Percentiles rank a stretch among this genome's conserved stretches.
These are phyloP conservation scores for Fusarium mangiferae DNA, from an alignment of 2,329 filamentous ascomycete genomes.

Conservation along the genomic window DNA sequence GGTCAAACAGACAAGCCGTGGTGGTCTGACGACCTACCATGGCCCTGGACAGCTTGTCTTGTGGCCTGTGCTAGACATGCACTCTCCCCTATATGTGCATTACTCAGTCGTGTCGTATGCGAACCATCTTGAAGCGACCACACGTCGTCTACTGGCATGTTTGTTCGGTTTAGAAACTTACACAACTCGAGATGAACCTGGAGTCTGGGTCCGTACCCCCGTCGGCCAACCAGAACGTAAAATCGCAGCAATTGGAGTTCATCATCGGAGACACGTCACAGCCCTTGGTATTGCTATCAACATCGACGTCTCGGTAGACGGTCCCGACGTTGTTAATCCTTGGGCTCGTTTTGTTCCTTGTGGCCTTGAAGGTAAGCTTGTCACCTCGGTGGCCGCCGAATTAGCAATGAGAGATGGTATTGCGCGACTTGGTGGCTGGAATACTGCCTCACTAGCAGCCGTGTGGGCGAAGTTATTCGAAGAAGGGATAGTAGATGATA, in stretches of 20 bases:
- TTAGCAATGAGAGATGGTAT: constrained; percentile 37
- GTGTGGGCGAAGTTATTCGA: constrained; percentile 50
- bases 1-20: constrained; percentile 79
- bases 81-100: constrained; percentile 62
- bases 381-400: constrained; percentile 77
- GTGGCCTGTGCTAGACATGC: constrained; percentile 91
- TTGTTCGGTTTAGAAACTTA: constrained; percentile 68
- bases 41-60: constrained; percentile 91
- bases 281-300: constrained; percentile 88
- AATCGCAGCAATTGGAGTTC: constrained; percentile 92
- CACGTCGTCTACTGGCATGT: constrained; percentile 71
- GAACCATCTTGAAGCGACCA: constrained; percentile 77
- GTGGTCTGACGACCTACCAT: constrained; percentile 94
- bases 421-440: constrained; percentile 32
- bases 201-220: constrained; percentile 75
- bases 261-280: constrained; percentile 84
- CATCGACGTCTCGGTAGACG: constrained; percentile 67
- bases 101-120: constrained; percentile 82
- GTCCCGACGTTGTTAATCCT: constrained; percentile 56
- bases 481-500: constrained; percentile 45
- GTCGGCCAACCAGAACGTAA: constrained; percentile 64
- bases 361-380: constrained; percentile 81
- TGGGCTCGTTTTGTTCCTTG: constrained; percentile 86
- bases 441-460: constrained; percentile 45
- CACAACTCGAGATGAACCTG: constrained; percentile 78